Conservation (phyloP, 495 filamentous ascomycete genomes). For the Aspergillus steynii region DNA sequence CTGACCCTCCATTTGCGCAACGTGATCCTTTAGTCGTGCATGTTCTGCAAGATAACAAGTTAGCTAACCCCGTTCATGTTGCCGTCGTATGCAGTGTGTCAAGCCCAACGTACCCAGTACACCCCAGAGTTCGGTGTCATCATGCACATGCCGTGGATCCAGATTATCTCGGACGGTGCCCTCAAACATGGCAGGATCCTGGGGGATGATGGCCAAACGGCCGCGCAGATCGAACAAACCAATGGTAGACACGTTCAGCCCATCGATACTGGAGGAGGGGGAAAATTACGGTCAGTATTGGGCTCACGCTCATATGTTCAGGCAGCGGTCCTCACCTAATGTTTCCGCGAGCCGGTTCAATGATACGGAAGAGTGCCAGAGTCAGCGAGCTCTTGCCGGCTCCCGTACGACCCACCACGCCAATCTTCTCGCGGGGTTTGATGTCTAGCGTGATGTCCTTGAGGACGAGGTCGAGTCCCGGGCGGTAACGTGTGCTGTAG, state of each 20-base stretch:
- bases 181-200: slow-evolving; percentile 97
- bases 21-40: slow-evolving; percentile 88
- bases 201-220: slow-evolving; percentile 94
- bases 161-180: slow-evolving; percentile 95
- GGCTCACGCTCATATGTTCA: slow-evolving; percentile 1
- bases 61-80: slow-evolving; percentile 10
- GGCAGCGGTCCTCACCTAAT: slow-evolving; percentile 54
- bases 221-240: slow-evolving; percentile 86
- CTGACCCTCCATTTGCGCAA: slow-evolving; percentile 82
- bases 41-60: slow-evolving; percentile 62
- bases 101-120: slow-evolving; percentile 72
- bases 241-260: slow-evolving; percentile 84
- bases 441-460: slow-evolving; percentile 90
- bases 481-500: slow-evolving; percentile 90
- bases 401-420: slow-evolving; percentile 93
- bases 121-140: slow-evolving; percentile 97
- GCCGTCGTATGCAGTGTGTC: slow-evolving; percentile 8
- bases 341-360: slow-evolving; percentile 77
- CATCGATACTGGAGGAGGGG: slow-evolving; percentile 63
- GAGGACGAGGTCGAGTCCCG: slow-evolving; percentile 85
- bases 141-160: slow-evolving; percentile 91
- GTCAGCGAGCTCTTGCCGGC: slow-evolving; percentile 97
- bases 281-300: slow-evolving; percentile 19
- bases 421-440: slow-evolving; percentile 95
- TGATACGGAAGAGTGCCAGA: slow-evolving; percentile 91